phyloP scores from a whole-genome alignment of 495 filamentous ascomycete species.

The Xylaria telfairii region DNA sequence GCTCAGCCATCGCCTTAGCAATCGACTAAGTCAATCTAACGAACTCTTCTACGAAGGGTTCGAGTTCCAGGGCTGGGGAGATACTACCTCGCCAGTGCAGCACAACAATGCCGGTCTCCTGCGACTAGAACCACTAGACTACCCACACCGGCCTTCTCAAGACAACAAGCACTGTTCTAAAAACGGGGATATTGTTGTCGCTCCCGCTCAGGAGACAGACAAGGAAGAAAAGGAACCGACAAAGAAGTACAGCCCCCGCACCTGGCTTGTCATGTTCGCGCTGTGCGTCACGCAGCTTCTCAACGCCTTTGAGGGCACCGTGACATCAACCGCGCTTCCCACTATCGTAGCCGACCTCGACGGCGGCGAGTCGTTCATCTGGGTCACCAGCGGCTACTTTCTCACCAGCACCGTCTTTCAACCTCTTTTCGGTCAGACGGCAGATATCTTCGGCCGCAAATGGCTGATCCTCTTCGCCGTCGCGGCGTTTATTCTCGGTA shows the following conservation, averaged over 20 bases:
- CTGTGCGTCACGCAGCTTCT: conserved; percentile 44
- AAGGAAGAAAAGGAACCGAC: background rate
- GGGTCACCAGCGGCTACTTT: conserved; percentile 48
- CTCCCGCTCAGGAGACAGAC: background rate
- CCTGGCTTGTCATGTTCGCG: conserved; percentile 40
- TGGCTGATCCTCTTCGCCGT: conserved; percentile 39
- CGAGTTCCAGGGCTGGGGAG: conserved; percentile 6
- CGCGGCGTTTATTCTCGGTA: conserved; percentile 46
- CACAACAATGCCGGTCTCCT: background rate
- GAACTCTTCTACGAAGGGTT: background rate
- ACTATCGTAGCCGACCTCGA: conserved; percentile 40
- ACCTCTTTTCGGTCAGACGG: conserved; percentile 35
- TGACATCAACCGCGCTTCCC: conserved; percentile 48
- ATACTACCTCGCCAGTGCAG: background rate
- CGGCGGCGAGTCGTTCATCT: conserved; percentile 44
- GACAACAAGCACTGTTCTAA: background rate
- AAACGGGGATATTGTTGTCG: background rate
- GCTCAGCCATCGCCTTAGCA: background rate
- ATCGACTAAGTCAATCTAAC: background rate
- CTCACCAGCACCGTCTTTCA: conserved; percentile 32
- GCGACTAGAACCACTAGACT: background rate
- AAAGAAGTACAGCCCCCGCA: background rate
- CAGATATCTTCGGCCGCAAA: conserved; percentile 51
- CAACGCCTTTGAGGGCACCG: conserved; percentile 35
- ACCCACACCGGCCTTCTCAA: background rate